Evolutionary conservation across 257 asterid species (phyloP).

Genomic region (Lycium ferocissimum): DNA sequence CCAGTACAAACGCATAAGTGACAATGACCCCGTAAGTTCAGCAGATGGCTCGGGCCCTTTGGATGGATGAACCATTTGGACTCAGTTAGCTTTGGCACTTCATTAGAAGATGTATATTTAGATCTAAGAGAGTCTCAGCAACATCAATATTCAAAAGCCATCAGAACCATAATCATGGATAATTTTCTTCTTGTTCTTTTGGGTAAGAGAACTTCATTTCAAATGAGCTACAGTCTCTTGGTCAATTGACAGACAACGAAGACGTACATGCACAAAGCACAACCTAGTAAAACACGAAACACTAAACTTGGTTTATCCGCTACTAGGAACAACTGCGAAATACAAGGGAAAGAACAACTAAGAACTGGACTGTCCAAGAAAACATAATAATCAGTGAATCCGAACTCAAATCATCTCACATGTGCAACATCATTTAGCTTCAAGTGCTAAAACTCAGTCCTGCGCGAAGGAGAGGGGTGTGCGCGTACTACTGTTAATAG

Average conservation of each 20-base stretch:
- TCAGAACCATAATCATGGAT: background rate
- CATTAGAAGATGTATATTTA: background rate
- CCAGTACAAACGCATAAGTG: too few species aligned
- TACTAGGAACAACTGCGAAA: background rate
- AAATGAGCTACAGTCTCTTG: too few species aligned
- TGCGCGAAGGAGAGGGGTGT: background rate
- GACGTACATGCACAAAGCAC: background rate
- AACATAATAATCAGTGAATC: background rate
- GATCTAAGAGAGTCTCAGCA: background rate
- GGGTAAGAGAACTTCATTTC: too few species aligned
- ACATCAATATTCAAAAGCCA: too few species aligned
- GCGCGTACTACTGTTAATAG: background rate
- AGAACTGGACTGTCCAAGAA: background rate
- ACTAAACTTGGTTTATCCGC: background rate
- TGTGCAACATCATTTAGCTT: background rate
- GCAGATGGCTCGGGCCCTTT: too few species aligned
- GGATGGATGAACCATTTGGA: too few species aligned
- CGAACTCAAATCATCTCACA: background rate
- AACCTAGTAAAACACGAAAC: background rate
- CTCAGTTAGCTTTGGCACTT: background rate
- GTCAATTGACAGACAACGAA: background rate
- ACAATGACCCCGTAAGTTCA: too few species aligned
- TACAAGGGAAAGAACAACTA: constrained; percentile 12
- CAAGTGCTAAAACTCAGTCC: constrained; percentile 6
- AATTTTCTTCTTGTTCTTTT: background rate